These are phyloP conservation scores for Ceratocystis papillata DNA, from an alignment of 2,329 filamentous ascomycete species.

Conservation along the genomic window DNA sequence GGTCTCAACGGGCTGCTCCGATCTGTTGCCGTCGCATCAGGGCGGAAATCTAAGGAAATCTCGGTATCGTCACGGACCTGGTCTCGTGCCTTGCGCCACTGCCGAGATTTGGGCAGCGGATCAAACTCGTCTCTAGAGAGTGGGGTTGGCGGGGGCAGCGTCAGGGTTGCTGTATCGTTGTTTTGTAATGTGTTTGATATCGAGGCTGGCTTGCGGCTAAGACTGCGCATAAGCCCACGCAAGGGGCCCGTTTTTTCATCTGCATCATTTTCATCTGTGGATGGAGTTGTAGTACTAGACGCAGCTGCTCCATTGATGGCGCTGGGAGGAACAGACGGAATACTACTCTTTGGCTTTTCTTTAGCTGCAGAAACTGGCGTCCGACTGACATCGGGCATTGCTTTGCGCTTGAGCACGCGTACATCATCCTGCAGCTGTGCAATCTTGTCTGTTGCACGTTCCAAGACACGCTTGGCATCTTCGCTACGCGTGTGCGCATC, in stretches of 20 bases:
- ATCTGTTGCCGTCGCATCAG: slow-evolving; percentile 18
- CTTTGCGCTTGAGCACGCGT: slow-evolving; percentile 31
- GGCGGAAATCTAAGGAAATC: slow-evolving; percentile 16
- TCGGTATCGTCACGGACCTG: slow-evolving; percentile 32
- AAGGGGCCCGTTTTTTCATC: slow-evolving; percentile 13
- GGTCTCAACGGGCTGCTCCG: slow-evolving; percentile 17
- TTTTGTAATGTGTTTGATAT: neutral
- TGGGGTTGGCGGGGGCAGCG: neutral
- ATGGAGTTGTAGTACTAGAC: slow-evolving; percentile 9
- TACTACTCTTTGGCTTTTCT: slow-evolving; percentile 1
- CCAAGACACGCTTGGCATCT: slow-evolving; percentile 46
- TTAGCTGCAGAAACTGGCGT: neutral
- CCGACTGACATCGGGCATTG: neutral
- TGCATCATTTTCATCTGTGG: neutral
- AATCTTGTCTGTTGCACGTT: slow-evolving; percentile 48
- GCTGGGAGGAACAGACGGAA: neutral
- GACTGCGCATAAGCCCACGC: slow-evolving; percentile 1
- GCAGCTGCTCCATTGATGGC: neutral
- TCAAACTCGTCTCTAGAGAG: neutral
- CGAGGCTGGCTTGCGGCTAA: neutral
- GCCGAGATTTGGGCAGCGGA: slow-evolving; percentile 5
- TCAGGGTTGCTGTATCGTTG: neutral
- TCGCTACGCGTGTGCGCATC: slow-evolving; percentile 44
- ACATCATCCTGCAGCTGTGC: slow-evolving; percentile 45
- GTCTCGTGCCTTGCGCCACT: slow-evolving; percentile 30